Conservation (phyloP, 148 eudicot species). For the Spergularia marina region DNA sequence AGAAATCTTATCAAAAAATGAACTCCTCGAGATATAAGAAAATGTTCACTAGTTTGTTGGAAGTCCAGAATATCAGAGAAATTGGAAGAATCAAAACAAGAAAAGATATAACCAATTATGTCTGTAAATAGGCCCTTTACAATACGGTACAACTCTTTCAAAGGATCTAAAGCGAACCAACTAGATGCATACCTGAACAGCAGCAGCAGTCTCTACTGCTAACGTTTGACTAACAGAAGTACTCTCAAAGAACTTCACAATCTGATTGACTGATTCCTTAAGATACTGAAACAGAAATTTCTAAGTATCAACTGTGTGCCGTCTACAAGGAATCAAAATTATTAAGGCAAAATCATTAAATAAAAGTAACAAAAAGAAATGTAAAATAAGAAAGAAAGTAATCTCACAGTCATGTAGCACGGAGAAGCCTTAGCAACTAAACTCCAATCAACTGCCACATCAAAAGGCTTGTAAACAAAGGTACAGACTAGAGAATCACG, state of each 20-base stretch:
- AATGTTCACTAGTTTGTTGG: neutral
- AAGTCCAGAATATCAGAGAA: neutral
- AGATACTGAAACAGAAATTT: slow-evolving; percentile 57
- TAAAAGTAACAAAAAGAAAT: neutral
- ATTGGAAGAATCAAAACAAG: neutral
- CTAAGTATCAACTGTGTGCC: slow-evolving; percentile 17
- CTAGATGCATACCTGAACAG: slow-evolving; percentile 68
- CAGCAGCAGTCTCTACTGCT: slow-evolving; percentile 96
- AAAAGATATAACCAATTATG: neutral
- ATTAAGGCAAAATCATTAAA: slow-evolving; percentile 3
- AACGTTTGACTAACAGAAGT: slow-evolving; percentile 72
- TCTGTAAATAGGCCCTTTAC: neutral
- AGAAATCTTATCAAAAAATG: too few species aligned
- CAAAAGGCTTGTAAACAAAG: slow-evolving; percentile 85
- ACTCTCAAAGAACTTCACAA: slow-evolving; percentile 74
- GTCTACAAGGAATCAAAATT: neutral
- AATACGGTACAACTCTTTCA: neutral
- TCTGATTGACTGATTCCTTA: slow-evolving; percentile 81
- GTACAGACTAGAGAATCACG: slow-evolving; percentile 72
- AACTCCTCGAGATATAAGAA: neutral
- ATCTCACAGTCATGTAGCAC: slow-evolving; percentile 84
- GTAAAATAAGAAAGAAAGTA: slow-evolving; percentile 3
- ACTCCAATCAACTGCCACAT: slow-evolving; percentile 91
- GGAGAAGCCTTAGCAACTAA: slow-evolving; percentile 95
- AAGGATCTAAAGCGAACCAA: slow-evolving; percentile 5